Base-by-base conservation (phyloP, 306 rosid genomes). In the Elaeagnus macrophylla region DNA sequence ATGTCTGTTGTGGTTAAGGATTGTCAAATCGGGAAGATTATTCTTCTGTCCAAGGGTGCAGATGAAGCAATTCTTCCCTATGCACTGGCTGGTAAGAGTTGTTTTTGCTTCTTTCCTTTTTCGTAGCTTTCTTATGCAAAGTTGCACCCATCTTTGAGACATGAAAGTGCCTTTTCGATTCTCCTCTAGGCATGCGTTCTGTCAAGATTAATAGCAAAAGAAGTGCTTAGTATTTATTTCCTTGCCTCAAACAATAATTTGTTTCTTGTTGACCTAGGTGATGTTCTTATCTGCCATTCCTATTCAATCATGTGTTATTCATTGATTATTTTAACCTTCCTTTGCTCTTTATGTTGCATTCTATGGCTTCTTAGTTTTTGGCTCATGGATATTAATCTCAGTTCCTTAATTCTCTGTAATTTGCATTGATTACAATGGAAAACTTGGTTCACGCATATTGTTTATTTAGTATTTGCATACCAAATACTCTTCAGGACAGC, bases 21-120 rank as follows among this genome's bases (percentile, higher is more conserved):
- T 80, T 80, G 83, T 76, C 82, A 82, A 72, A 91, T 73, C 67
- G 99, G 87, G 46, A 84, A 78, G 77, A 84, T 91, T 64, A 69
- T 86, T 47, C 96, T 91, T 51, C 53, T 91, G 67, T 78, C 96
- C 7, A 91, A 91, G 72, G 99, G 99, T 62, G 99, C 99, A 60
- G 99, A 91, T 61, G 99, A 91, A 76, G 86, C 96, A 56, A 80
- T 91, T 73, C 85, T 91, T 59, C 99, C 96, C 50, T 57, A 65
- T 75, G 89, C 95, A 47, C 60, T 52, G 56, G 54, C 89, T 47
- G 96, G 99, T 91, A 75, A 73, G 6, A 69, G 11, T 51, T 63
- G 18, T 13, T 10, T 7, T 37, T 0, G 1, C 9, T 14, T 14
- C 14, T 45, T 8, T 14, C 9, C 38, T 10, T 48, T 43, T 10